Conservation (phyloP, 1,139 yeast genomes). For the Kodamaea alishanica region DNA sequence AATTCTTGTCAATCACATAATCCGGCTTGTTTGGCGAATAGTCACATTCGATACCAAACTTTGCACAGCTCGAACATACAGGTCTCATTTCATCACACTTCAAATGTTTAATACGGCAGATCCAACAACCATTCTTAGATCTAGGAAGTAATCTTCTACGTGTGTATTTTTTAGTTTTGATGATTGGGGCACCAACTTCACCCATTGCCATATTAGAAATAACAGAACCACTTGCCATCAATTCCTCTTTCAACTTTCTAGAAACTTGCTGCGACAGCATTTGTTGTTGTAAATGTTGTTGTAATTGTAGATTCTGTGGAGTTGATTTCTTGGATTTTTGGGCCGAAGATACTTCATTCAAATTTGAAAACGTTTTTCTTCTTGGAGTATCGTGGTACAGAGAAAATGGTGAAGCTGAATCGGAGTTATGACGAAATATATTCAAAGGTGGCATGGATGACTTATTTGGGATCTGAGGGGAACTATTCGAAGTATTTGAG, state of each 20-base stretch:
- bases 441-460: constrained; percentile 23
- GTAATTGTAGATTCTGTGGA: constrained; percentile 4
- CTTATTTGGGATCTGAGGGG: constrained; percentile 9
- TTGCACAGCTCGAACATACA: constrained; percentile 35
- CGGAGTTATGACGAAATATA: constrained; percentile 28
- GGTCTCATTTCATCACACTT: constrained; percentile 46
- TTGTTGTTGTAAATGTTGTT: constrained; percentile 5
- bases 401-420: constrained; percentile 16
- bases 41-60: constrained; percentile 45
- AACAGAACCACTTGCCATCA: constrained; percentile 7
- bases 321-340: constrained; percentile 13
- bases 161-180: constrained; percentile 35
- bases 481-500: constrained; percentile 4
- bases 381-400: constrained; percentile 18
- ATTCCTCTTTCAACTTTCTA: constrained; percentile 1
- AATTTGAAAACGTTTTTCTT: constrained; percentile 17
- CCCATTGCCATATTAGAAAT: constrained; percentile 3
- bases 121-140: constrained; percentile 48
- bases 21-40: constrained; percentile 40
- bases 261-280: constrained; percentile 3
- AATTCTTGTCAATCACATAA: constrained; percentile 38
- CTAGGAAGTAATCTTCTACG: constrained; percentile 42
- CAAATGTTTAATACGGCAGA: constrained; percentile 48
- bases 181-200: background rate
- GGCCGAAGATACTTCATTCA: constrained; percentile 15